Evolutionary conservation across 768 basidiomycete genomes (phyloP).

Genomic region (Goffeauzyma gilvescens): DNA sequence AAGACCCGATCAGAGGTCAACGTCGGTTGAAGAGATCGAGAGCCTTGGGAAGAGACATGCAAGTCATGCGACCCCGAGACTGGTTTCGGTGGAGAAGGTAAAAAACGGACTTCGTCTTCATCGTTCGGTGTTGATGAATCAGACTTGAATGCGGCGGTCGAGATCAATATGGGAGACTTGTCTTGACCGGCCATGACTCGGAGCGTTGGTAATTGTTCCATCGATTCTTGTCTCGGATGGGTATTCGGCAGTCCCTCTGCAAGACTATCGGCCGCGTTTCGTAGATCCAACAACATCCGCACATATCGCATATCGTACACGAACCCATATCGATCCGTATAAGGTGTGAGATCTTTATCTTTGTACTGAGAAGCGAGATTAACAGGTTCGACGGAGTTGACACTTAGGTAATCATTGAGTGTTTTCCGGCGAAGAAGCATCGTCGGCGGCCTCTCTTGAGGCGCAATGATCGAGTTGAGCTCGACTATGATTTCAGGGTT

Average conservation of each 20-base stretch:
- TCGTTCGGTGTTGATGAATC: too few species aligned
- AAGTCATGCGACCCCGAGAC: too few species aligned
- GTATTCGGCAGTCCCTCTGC: too few species aligned
- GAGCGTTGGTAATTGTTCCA: background rate
- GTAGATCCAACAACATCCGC: constrained; percentile 7
- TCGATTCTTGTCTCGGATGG: background rate
- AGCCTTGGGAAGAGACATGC: too few species aligned
- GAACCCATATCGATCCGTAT: constrained; percentile 30
- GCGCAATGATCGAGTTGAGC: constrained; percentile 20
- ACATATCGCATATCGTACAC: constrained; percentile 19
- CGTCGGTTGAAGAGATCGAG: constrained; percentile 1
- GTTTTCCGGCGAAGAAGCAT: constrained; percentile 24
- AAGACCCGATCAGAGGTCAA: background rate
- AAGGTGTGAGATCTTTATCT: constrained; percentile 17
- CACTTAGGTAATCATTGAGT: constrained; percentile 18
- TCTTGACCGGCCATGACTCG: background rate
- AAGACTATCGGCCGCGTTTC: constrained; percentile 1
- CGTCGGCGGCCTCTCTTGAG: constrained; percentile 24
- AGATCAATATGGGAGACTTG: background rate
- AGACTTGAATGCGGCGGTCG: background rate
- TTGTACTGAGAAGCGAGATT: constrained; percentile 22
- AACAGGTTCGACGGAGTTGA: background rate
- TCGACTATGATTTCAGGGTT: constrained; percentile 13
- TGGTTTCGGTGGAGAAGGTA: too few species aligned
- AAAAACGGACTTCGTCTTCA: too few species aligned